Conservation (phyloP, 176 grass and related monocot genomes). For the Bothriochloa decipiens region DNA sequence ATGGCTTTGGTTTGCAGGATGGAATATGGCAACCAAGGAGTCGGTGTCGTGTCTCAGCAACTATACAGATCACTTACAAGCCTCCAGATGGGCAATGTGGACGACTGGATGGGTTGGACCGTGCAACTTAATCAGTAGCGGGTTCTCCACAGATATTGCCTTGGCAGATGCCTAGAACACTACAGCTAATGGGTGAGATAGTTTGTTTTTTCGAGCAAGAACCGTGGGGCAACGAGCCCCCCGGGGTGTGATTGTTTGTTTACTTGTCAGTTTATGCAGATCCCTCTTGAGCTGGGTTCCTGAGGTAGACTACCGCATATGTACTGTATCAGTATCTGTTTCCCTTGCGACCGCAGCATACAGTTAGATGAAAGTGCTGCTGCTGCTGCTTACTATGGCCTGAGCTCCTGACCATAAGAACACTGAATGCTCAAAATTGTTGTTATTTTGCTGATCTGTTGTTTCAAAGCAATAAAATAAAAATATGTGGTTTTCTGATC, state of each 20-base stretch:
- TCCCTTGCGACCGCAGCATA: background rate
- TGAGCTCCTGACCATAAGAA: background rate
- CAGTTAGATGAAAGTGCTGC: background rate
- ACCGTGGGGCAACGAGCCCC: too few species aligned
- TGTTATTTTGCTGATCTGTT: background rate
- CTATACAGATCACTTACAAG: slow-evolving; percentile 67
- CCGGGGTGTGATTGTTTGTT: too few species aligned
- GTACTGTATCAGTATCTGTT: background rate
- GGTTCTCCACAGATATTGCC: background rate
- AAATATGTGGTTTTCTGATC: background rate
- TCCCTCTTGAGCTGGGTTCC: slow-evolving; percentile 2
- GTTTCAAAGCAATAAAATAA: slow-evolving; percentile 12
- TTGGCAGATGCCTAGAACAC: background rate
- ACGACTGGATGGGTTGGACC: slow-evolving; percentile 81
- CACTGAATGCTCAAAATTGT: background rate
- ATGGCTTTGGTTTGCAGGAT: slow-evolving; percentile 48
- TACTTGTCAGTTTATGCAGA: background rate
- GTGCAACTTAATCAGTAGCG: slow-evolving; percentile 50
- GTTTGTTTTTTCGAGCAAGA: too few species aligned
- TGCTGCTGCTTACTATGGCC: background rate
- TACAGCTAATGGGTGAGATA: background rate
- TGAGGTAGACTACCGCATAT: slow-evolving; percentile 17
- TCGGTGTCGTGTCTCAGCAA: slow-evolving; percentile 67
- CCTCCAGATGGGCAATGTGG: slow-evolving; percentile 68
- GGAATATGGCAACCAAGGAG: slow-evolving; percentile 75